A percentile compares a stretch with the other conserved stretches of the same genome.
phyloP scores from a whole-genome alignment of 441 rosid species.

The Adansonia rubrostipa region DNA sequence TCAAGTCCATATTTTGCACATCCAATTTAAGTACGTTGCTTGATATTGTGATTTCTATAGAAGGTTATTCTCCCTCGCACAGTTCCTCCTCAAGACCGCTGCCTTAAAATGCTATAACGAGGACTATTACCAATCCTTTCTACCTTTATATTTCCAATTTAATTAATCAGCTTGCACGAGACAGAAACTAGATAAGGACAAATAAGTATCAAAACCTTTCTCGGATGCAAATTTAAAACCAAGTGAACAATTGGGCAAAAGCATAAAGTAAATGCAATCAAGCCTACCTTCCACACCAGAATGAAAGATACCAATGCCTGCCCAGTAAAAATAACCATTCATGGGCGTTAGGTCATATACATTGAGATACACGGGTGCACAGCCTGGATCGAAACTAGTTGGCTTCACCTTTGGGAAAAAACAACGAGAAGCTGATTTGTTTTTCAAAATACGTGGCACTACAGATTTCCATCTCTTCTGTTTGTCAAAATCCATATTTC shows the following conservation, averaged over 20 bases:
- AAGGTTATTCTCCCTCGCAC: not conserved
- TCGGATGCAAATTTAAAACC: not conserved
- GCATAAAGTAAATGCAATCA: not conserved
- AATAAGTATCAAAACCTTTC: conserved; percentile 18
- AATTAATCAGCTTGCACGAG: not conserved
- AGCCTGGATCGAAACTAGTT: conserved; percentile 47
- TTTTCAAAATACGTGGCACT: conserved; percentile 51
- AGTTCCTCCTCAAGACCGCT: not conserved
- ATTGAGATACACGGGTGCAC: conserved; percentile 67
- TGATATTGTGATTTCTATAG: not conserved
- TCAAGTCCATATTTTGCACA: not conserved
- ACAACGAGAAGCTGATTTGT: conserved; percentile 60
- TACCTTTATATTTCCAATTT: not conserved
- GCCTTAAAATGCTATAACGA: not conserved
- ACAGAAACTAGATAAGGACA: conserved; percentile 15
- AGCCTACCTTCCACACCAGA: conserved; percentile 74
- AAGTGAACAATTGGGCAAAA: not conserved
- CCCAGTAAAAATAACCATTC: conserved; percentile 80
- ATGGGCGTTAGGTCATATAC: conserved; percentile 75
- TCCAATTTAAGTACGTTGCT: not conserved
- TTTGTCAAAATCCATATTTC: conserved; percentile 53
- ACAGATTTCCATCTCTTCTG: conserved; percentile 59
- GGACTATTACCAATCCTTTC: not conserved
- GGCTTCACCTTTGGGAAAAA: conserved; percentile 62
- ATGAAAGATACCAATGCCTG: conserved; percentile 76